phyloP scores from a whole-genome alignment of 1,284 basidiomycete genomes.

The Mycena sp. region DNA sequence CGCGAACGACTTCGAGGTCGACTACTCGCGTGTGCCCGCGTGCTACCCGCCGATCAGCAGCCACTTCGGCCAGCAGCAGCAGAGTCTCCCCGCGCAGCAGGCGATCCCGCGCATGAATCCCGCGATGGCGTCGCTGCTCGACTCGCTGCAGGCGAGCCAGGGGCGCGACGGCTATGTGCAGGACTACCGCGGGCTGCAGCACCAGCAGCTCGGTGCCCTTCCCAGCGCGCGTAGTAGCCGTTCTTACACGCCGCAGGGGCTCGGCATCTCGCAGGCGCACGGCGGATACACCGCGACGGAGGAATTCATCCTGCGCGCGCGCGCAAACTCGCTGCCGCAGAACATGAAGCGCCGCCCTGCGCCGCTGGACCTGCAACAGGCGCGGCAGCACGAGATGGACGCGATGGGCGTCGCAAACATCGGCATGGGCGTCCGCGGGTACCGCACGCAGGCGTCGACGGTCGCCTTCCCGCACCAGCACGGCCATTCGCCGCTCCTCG shows the following conservation, averaged over 20 bases:
- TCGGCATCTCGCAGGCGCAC: constrained; percentile 30
- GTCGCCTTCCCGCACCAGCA: constrained; percentile 29
- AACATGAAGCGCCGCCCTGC: constrained; percentile 43
- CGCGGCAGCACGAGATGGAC: constrained; percentile 30
- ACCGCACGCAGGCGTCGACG: constrained; percentile 50
- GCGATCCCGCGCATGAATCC: constrained; percentile 41
- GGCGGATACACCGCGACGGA: constrained; percentile 72
- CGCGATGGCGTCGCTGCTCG: constrained; percentile 50
- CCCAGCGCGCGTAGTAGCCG: not conserved
- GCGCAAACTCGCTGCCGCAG: constrained; percentile 35
- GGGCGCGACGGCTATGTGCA: constrained; percentile 11
- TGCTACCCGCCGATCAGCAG: constrained; percentile 10
- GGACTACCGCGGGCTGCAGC: constrained; percentile 11
- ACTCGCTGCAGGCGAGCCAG: constrained; percentile 44
- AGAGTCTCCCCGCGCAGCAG: not conserved
- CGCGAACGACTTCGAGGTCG: constrained; percentile 41
- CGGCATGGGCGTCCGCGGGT: constrained; percentile 50
- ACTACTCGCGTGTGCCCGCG: constrained; percentile 47
- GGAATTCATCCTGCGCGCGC: constrained; percentile 69
- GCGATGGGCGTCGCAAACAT: constrained; percentile 43
- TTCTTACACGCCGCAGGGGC: constrained; percentile 6
- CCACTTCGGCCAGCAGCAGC: constrained; percentile 10
- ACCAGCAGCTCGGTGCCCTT: constrained; percentile 13
- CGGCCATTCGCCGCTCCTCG: not conserved
- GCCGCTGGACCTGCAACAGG: constrained; percentile 41